Conservation (phyloP, 306 rosid genomes). For the Psophocarpus tetragonolobus region DNA sequence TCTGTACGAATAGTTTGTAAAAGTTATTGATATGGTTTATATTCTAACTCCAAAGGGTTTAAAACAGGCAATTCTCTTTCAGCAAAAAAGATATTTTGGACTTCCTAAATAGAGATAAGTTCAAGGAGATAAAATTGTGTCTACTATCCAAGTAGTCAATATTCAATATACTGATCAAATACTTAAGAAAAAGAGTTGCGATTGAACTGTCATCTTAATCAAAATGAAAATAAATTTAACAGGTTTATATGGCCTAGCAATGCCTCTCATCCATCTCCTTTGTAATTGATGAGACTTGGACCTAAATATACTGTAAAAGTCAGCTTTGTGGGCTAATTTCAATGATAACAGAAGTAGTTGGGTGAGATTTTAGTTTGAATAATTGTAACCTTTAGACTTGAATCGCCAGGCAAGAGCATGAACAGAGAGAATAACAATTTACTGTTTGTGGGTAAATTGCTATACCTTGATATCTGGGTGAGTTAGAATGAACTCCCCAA, state of each 20-base stretch:
- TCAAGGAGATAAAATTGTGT: not conserved
- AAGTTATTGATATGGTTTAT: not conserved
- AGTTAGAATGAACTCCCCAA: slow-evolving; percentile 85
- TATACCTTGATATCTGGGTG: slow-evolving; percentile 83
- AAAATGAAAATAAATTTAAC: not conserved
- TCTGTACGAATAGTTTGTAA: not conserved
- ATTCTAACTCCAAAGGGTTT: not conserved
- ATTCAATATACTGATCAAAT: not conserved
- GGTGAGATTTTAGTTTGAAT: not conserved
- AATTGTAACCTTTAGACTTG: not conserved
- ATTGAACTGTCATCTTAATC: not conserved
- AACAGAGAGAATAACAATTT: not conserved
- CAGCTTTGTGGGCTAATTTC: not conserved
- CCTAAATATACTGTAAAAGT: not conserved
- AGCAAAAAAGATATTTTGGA: not conserved
- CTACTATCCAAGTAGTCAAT: not conserved
- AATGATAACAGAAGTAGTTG: not conserved
- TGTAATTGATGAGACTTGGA: not conserved
- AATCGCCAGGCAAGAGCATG: not conserved
- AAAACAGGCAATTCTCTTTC: not conserved
- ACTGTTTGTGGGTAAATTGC: not conserved
- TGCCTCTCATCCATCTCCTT: slow-evolving; percentile 1
- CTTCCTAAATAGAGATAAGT: not conserved
- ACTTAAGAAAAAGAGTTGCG: not conserved
- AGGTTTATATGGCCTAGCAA: not conserved